Conservation (phyloP, 805 yeast genomes). For the Candida multigemmis region DNA sequence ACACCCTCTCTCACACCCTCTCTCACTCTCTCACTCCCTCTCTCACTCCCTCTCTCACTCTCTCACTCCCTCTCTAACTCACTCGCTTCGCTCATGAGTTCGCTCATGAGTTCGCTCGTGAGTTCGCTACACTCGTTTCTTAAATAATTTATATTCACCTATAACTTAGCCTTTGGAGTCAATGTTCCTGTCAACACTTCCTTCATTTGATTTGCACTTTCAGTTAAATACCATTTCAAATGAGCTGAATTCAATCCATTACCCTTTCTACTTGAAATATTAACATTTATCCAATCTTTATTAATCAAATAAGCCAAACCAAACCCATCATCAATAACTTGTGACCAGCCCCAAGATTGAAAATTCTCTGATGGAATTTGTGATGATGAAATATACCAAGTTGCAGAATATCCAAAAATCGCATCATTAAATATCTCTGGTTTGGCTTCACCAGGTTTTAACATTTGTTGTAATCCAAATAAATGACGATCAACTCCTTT, state of each 20-base stretch:
- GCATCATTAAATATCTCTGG: conserved; percentile 74
- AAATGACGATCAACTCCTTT: conserved; percentile 90
- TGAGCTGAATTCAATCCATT: conserved; percentile 47
- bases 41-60: too few species aligned
- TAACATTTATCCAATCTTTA: conserved; percentile 76
- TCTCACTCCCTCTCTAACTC: too few species aligned
- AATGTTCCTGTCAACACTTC: conserved; percentile 43
- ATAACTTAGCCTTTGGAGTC: conserved; percentile 31
- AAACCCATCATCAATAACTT: conserved; percentile 87
- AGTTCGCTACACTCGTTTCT: too few species aligned
- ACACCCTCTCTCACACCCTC: too few species aligned
- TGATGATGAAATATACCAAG: conserved; percentile 85
- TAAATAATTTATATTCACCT: too few species aligned
- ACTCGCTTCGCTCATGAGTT: too few species aligned
- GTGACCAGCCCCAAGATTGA: conserved; percentile 94
- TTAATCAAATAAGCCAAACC: conserved; percentile 93
- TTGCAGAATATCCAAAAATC: conserved; percentile 60
- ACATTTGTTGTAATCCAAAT: conserved; percentile 74
- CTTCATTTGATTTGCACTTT: conserved; percentile 76
- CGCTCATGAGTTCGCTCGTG: too few species aligned
- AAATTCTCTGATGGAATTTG: conserved; percentile 75
- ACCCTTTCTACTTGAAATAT: conserved; percentile 66
- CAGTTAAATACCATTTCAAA: conserved; percentile 59
- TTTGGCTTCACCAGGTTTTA: conserved; percentile 45
- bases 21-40: too few species aligned